phyloP scores from a whole-genome alignment of 2,329 filamentous ascomycete genomes.

The Alternaria brassicicola region DNA sequence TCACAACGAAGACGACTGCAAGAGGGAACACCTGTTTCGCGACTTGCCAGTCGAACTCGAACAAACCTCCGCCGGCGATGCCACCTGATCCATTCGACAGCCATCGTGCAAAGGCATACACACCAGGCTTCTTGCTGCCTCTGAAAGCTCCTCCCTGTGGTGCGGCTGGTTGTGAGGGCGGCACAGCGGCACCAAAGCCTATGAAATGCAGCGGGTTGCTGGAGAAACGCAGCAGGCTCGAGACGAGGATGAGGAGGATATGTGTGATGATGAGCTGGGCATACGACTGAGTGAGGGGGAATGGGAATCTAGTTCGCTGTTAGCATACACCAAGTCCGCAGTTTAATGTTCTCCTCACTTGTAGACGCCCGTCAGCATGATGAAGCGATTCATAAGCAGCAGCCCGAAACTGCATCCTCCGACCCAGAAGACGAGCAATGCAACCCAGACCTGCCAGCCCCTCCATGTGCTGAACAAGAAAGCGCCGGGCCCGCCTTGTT shows the following conservation, averaged over 20 bases:
- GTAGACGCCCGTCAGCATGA: conserved; percentile 57
- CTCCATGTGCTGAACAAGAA: conserved; percentile 56
- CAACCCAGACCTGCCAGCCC: conserved; percentile 58
- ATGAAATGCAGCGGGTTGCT: conserved; percentile 51
- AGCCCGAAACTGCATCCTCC: conserved; percentile 56
- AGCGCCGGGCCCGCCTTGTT: conserved; percentile 54
- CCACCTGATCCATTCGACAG: conserved; percentile 53
- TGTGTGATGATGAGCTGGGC: conserved; percentile 60
- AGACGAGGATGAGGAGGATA: conserved; percentile 54
- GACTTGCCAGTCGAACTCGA: conserved; percentile 58
- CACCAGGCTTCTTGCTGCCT: conserved; percentile 30
- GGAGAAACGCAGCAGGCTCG: conserved; percentile 56
- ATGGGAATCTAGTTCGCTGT: conserved; percentile 55
- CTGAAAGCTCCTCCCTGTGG: conserved; percentile 41
- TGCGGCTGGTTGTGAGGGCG: conserved; percentile 50
- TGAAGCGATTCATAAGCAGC: conserved; percentile 59
- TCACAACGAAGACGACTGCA: conserved; percentile 58
- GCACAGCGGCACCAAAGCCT: conserved; percentile 53
- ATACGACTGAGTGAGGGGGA: conserved; percentile 59
- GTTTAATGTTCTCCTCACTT: conserved; percentile 34
- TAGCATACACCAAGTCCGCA: conserved; percentile 14
- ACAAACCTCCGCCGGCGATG: conserved; percentile 60
- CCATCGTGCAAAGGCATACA: conserved; percentile 44
- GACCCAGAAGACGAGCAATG: conserved; percentile 56
- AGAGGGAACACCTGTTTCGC: conserved; percentile 57